Conservation (phyloP, 768 basidiomycete species). For the Termitomyces sp. region DNA sequence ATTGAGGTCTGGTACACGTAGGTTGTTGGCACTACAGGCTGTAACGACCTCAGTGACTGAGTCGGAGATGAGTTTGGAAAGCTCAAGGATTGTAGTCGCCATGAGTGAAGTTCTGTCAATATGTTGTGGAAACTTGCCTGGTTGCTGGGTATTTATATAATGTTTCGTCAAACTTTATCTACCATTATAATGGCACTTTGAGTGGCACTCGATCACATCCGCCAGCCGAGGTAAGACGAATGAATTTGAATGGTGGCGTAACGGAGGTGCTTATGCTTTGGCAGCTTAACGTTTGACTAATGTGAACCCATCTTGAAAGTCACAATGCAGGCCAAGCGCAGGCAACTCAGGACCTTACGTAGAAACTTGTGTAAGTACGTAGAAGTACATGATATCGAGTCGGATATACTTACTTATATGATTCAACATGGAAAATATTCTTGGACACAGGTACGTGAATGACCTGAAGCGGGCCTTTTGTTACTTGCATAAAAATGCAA, state of each 20-base stretch:
- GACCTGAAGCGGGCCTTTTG: not conserved
- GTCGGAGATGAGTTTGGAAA: slow-evolving; percentile 15
- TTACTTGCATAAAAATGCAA: not conserved
- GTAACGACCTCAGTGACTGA: slow-evolving; percentile 21
- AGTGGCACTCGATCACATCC: not conserved
- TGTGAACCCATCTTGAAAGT: no score
- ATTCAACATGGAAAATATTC: no score
- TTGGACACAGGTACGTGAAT: no score
- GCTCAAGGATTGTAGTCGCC: slow-evolving; percentile 7
- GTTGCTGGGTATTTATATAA: not conserved
- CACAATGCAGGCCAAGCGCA: no score
- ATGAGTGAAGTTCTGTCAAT: not conserved
- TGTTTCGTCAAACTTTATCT: not conserved
- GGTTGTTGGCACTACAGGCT: slow-evolving; percentile 12
- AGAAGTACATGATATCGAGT: no score
- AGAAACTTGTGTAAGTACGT: no score
- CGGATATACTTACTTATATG: no score
- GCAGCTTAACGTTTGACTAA: no score
- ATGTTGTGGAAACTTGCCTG: not conserved
- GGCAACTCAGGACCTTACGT: no score
- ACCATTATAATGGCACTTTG: not conserved
- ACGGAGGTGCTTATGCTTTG: no score
- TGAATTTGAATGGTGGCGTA: no score
- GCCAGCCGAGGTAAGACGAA: no score
- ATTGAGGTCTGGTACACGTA: slow-evolving; percentile 23